Evolutionary conservation across 257 asterid species (phyloP), one percentile per base, ranked within the genome.

Genomic region (Fraxinus excelsior): DNA sequence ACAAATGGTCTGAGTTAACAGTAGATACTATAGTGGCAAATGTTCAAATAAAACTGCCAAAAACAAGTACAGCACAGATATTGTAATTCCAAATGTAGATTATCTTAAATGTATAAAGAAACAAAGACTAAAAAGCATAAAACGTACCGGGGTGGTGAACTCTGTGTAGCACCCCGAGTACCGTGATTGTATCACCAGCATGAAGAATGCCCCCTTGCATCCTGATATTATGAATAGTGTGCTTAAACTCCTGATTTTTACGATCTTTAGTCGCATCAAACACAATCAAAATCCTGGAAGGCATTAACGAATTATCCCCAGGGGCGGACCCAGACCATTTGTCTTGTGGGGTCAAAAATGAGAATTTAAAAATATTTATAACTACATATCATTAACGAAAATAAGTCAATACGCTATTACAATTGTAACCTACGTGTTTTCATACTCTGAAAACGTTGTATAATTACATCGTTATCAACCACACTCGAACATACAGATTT

Each of bases 101-200:
- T 53, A 23, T 9, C 19, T 25, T 23, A 25, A 29, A 62, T 11
- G 7, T 62, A 62, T 25, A 29, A 58, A 80, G 64, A 18, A 29
- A 12, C 12, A 0, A 4, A 58, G n/a, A 21, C 26, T 10, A 72
- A 77, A 19, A 69, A 42, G 49, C 23, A 18, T 18, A 80, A 37
- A 18, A 76, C 91, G 82, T 82, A 91, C 97, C 66, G 8, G 97
- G 96, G 71, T 91, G 97, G 2, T 79, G 89, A 8, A 86, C 82
- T 80, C 82, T 86, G 73, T 89, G 88, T 53, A 90, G n/a, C 13
- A 86, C 90, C 23, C 96, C 97, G 23, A 90, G 90, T 71, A 92
- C 81, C 9, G 78, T 77, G 66, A 92, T 76, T 3, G 90, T 85
- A 71, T 84, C 88, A 5, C 87, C 90, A 19, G 75, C 84, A 18